Percentiles rank a stretch among this genome's conserved stretches.
phyloP scores from a whole-genome alignment of 257 asterid genomes.

The Sherardia arvensis region DNA sequence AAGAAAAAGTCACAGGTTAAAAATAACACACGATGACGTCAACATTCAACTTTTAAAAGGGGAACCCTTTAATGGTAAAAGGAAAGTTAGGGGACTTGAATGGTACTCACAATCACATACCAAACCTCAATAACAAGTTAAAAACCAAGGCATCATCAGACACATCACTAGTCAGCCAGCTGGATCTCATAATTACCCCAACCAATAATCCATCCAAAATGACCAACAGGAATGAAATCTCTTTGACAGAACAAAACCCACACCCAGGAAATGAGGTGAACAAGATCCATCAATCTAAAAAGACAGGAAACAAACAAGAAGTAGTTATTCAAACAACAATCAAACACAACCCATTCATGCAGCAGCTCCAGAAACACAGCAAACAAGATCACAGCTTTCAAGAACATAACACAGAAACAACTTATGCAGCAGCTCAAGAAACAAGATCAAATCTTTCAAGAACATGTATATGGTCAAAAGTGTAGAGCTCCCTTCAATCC shows the following conservation, averaged over 20 bases:
- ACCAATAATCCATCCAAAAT: not conserved
- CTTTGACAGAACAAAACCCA: not conserved
- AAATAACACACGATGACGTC: not conserved
- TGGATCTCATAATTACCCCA: not conserved
- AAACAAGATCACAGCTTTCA: too few relatives aligned
- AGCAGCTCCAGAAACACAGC: too few relatives aligned
- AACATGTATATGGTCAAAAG: constrained; percentile 9
- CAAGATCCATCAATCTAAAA: not conserved
- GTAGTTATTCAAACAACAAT: not conserved
- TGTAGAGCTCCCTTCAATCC: constrained; percentile 99
- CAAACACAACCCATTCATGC: too few relatives aligned
- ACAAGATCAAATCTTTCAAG: too few relatives aligned
- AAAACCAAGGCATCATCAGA: not conserved
- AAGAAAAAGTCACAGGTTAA: constrained; percentile 5
- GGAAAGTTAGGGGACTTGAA: constrained; percentile 7
- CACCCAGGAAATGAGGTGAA: not conserved
- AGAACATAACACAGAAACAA: too few relatives aligned
- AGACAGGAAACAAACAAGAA: constrained; percentile 5
- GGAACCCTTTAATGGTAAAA: constrained; percentile 32
- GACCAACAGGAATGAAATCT: not conserved
- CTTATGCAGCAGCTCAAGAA: too few relatives aligned
- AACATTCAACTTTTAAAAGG: constrained; percentile 13
- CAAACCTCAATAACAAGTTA: constrained; percentile 8
- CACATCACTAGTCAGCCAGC: not conserved
- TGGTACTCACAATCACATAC: constrained; percentile 12